Evolutionary conservation across 139 green algal genomes (phyloP).

Genomic region (Haematococcus lacustris): DNA sequence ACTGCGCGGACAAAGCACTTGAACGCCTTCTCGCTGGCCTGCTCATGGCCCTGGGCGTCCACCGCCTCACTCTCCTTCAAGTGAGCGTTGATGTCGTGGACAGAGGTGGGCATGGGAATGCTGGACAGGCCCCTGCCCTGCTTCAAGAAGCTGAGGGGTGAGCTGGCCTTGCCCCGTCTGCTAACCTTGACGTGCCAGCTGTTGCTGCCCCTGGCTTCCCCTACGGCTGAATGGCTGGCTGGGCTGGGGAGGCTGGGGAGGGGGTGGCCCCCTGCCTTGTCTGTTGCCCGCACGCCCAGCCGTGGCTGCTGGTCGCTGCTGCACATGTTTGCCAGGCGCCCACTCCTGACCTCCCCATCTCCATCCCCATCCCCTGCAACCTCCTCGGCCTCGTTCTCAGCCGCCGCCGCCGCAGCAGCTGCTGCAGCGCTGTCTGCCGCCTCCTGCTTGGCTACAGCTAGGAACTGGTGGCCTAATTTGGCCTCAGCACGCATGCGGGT

Average conservation of each 20-base stretch:
- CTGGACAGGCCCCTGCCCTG: too few species aligned
- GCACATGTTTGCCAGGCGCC: background rate
- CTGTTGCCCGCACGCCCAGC: background rate
- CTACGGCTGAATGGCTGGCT: conserved; percentile 2
- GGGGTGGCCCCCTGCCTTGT: background rate
- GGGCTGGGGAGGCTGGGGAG: background rate
- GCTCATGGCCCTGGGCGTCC: conserved; percentile 15
- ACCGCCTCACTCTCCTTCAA: conserved; percentile 6
- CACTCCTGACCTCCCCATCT: too few species aligned
- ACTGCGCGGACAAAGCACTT: conserved; percentile 54
- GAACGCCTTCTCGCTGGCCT: conserved; percentile 44
- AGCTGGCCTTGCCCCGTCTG: conserved; percentile 4
- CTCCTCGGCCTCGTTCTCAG: background rate
- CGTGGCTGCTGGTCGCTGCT: background rate
- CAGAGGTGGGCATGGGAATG: conserved; percentile 5
- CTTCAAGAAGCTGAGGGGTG: conserved; percentile 1
- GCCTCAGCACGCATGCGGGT: conserved; percentile 45
- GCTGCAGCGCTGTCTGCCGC: conserved; percentile 1
- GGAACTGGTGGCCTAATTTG: conserved; percentile 22
- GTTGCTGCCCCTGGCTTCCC: background rate
- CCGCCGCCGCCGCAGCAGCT: background rate
- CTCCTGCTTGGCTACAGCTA: conserved; percentile 27
- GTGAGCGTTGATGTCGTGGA: conserved; percentile 25
- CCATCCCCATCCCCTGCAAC: too few species aligned
- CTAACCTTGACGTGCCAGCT: conserved; percentile 2